Evolutionary conservation across 2,329 filamentous ascomycete species (phyloP), one percentile per base, ranked within the genome.

Genomic region (Fusarium papillatum): DNA sequence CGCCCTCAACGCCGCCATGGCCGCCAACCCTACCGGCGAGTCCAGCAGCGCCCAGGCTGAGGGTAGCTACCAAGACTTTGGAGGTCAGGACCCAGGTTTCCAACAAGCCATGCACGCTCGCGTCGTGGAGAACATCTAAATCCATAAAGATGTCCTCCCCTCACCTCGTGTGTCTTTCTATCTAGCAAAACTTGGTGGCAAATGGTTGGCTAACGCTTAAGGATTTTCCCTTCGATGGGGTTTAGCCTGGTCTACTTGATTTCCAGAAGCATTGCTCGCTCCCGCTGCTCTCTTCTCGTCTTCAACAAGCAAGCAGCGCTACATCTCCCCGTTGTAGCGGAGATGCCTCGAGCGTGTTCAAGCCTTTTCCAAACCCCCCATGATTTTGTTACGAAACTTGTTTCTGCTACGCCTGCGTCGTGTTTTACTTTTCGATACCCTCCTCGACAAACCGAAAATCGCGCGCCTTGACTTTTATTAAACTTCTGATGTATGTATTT

Each of bases 81-180:
- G 87, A 84, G 85, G 85, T 83, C 84, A 86, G 82, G 88, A 91
- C 78, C 75, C 84, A 76, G 91, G 93, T 65, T 94, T 98, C 83
- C 93, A 96, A 85, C 90, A 91, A 79, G 95, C 95, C 39, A 91
- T 98, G 83, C 96, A 97, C 83, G 91, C 95, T 65, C 91, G 92
- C 71, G 89, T 98, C 46, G 89, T 98, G 77, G 95, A 98, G 88
- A 93, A 96, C 85, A 96, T 98, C 84, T 98, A 88, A 90, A 70
- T 39, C 38, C 5, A 5, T 14, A 69, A 61, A 41, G 73, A 59
- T 48, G 29, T 64, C 76, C 60, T 72, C 67, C 71, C 74, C 48
- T 72, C 26, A 29, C 48, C n/a, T 57, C 53, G 53, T 57, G 53
- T 57, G 53, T 57, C 53, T 36, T 31, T 57, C 71, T 68, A 55